Evolutionary conservation across 2,329 filamentous ascomycete genomes (phyloP), one percentile per base, ranked within the genome.

Genomic region (Colletotrichum phormii): DNA sequence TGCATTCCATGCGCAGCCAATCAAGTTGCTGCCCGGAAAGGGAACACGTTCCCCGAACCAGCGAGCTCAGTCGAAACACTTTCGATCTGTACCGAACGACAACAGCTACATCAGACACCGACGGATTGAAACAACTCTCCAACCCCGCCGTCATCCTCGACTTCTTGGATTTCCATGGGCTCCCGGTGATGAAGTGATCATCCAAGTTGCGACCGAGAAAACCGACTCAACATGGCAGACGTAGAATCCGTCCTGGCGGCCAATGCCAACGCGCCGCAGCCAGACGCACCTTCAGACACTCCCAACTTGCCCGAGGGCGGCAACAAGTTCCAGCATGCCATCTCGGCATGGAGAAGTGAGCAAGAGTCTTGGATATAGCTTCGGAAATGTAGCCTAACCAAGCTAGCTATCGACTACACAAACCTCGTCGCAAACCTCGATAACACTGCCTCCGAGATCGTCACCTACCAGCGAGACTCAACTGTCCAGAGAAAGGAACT

Each of bases 311-410:
- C 80, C 18, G 89, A 91, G 61, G 89, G 89, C 46, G 91, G 93
- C 77, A 98, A 97, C 86, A 98, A 98, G 83, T 99, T 99, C 82
- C 97, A 99, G 82, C 93, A 93, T 81, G 97, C 97, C 69, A 97
- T 99, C 77, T 94, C 95, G 75, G 94, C 95, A 81, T 99, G 97
- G 97, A 92, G 97, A 86, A 95, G 95, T 98, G 90, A 66, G 72
- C 18, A 37, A 18, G 26, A 37, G 26, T 72, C 86, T 54, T n/a
- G n/a, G 18, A 33, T 13, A 42, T 22, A 37, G 57, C 26, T 60
- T 66, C 68, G 59, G 46, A 57, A 49, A 67, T 42, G 71, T 72
- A 72, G 76, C 42, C 74, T 73, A 22, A 74, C 72, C 75, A 79
- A 76, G 79, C 63, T 78, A 98, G 95, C 92, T 78, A 94, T 99